Evolutionary conservation across 208 protist species (phyloP), one percentile per base, ranked within the genome.

Genomic region (Trichomonas gallinae): DNA sequence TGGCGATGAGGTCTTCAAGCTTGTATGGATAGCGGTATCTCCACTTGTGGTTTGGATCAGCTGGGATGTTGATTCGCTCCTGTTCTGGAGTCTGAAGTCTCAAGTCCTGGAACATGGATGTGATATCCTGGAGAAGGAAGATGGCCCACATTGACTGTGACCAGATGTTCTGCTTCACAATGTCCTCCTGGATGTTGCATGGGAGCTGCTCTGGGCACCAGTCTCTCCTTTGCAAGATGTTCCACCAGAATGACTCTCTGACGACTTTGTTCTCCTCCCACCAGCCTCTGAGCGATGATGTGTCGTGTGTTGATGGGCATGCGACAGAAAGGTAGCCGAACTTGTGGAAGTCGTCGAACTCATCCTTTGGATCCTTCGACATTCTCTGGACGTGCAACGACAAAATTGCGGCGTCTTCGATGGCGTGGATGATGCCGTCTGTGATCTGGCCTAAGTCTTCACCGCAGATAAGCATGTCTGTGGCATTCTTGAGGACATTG

Each of bases 371-470:
- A 89, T 89, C 83, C 42, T 89, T 89, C 3, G 83, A 89, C 83
- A 89, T 89, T 89, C 83, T 44, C 36, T 89, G 83, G 9, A 89
- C 83, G 4, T 38, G 4, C 21, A 89, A 46, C n/a, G 83, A 89
- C 3, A 89, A 17, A 0, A 89, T 23, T 9, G 83, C 34, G 17
- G 36, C 0, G 1, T 44, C 34, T 46, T 46, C n/a, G 17, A 89
- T 31, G n/a, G 40, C 4, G 10, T 46, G 6, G 9, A 45, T 31
- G 36, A 89, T 89, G 6, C 40, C 83, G 45, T 45, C 40, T 48
- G 83, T 89, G 36, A 89, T n/a, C 42, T 89, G 83, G 17, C 83
- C 83, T 89, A 89, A 89, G 23, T 89, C 83, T 89, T 89, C 83
- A 46, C 40, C 83, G 36, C 83, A 89, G 17, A 89, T 89, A 3